Conservation (phyloP, 305 asterid genomes). For the Fraxinus latifolia region DNA sequence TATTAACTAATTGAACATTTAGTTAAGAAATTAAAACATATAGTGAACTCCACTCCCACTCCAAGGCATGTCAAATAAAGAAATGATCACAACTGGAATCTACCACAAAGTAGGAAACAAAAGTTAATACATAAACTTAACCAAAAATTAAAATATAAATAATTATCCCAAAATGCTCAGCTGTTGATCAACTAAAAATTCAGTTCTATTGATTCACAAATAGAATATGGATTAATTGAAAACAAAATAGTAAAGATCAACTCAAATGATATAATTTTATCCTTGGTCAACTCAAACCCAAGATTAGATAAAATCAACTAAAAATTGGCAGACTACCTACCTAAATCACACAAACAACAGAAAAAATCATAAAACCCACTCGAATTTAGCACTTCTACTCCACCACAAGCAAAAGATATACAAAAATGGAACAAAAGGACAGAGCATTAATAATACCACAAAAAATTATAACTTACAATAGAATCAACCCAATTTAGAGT, state of each 20-base stretch:
- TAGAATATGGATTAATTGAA: background rate
- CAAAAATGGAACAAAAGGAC: conserved; percentile 19
- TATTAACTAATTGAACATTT: background rate
- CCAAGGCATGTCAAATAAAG: background rate
- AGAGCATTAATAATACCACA: conserved; percentile 20
- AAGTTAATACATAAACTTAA: background rate
- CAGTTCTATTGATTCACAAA: background rate
- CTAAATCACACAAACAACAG: background rate
- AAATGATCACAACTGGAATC: conserved; percentile 12
- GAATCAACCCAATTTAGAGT: background rate
- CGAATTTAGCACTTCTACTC: conserved; percentile 14
- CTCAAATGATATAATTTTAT: background rate
- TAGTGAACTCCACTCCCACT: background rate
- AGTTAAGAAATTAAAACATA: background rate
- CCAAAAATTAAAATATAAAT: background rate
- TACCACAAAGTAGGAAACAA: background rate
- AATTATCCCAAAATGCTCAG: background rate
- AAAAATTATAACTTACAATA: background rate
- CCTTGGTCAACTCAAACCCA: conserved; percentile 15
- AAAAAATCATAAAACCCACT: conserved; percentile 2
- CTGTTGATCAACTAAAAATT: conserved; percentile 5
- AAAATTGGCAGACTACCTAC: background rate
- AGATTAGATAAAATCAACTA: background rate
- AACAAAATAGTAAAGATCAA: background rate
- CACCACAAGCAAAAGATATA: background rate